Conservation (phyloP, 345 rosid genomes). For the Kandelia obovata region DNA sequence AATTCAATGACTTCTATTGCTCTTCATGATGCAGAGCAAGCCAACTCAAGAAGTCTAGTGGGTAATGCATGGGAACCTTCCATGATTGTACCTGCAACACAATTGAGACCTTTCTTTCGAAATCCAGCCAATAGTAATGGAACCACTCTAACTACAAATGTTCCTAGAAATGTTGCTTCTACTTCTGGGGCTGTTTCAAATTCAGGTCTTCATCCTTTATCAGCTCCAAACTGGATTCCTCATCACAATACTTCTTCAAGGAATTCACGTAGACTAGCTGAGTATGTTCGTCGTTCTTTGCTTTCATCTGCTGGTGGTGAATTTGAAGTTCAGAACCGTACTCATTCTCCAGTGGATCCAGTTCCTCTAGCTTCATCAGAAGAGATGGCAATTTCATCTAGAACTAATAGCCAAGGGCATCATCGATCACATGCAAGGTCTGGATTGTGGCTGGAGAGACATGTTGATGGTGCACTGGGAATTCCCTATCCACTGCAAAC, state of each 20-base stretch:
- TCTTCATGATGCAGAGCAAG: constrained; percentile 43
- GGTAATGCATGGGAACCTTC: constrained; percentile 52
- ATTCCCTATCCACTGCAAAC: constrained; percentile 52
- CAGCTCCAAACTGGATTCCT: constrained; percentile 46
- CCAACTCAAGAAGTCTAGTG: constrained; percentile 38
- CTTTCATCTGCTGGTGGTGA: constrained; percentile 48
- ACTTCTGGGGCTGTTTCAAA: constrained; percentile 44
- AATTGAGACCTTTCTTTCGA: constrained; percentile 35
- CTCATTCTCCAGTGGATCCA: constrained; percentile 30
- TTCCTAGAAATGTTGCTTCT: constrained; percentile 49
- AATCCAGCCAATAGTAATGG: constrained; percentile 38
- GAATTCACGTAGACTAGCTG: constrained; percentile 62
- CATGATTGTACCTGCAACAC: constrained; percentile 45
- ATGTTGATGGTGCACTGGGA: constrained; percentile 50
- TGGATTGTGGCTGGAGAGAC: constrained; percentile 52
- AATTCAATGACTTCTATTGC: constrained; percentile 38
- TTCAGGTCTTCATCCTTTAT: constrained; percentile 45
- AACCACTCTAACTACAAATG: constrained; percentile 27
- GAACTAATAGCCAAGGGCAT: constrained; percentile 42
- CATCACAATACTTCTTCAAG: constrained; percentile 44
- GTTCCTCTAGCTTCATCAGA: constrained; percentile 38
- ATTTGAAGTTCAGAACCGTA: constrained; percentile 45
- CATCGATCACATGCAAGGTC: constrained; percentile 55
- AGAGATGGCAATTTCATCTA: constrained; percentile 47
- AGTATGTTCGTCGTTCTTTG: constrained; percentile 64